phyloP scores from a whole-genome alignment of 768 basidiomycete species.

The Boletus fagicola region DNA sequence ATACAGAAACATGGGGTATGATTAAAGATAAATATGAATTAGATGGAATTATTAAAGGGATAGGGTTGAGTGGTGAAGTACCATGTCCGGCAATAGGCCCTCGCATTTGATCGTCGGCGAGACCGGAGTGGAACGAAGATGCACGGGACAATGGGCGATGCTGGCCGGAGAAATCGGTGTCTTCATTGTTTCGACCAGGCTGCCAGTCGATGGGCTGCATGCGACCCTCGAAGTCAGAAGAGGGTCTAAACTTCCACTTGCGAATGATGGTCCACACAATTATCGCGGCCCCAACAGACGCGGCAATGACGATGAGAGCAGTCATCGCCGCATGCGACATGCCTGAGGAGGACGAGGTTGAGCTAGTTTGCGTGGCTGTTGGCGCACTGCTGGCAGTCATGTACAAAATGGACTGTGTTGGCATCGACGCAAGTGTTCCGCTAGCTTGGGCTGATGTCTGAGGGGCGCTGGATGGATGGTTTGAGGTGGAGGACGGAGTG shows the following conservation, averaged over 20 bases:
- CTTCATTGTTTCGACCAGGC: slow-evolving; percentile 50
- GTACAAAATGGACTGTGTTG: slow-evolving; percentile 55
- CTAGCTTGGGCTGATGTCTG: slow-evolving; percentile 11
- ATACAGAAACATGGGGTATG: too few relatives aligned
- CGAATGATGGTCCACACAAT: slow-evolving; percentile 89
- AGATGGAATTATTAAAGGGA: too few relatives aligned
- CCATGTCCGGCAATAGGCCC: slow-evolving; percentile 35
- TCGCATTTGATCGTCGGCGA: slow-evolving; percentile 34
- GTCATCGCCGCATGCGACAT: slow-evolving; percentile 48
- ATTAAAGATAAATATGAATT: too few relatives aligned
- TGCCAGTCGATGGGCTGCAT: slow-evolving; percentile 90
- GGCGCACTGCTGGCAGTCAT: slow-evolving; percentile 19
- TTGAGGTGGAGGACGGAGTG: slow-evolving; percentile 16
- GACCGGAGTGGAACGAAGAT: slow-evolving; percentile 67
- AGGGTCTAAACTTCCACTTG: slow-evolving; percentile 87
- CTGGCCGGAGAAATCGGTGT: slow-evolving; percentile 43
- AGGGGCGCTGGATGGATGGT: slow-evolving; percentile 14
- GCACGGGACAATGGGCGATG: slow-evolving; percentile 54
- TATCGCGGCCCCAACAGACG: slow-evolving; percentile 62
- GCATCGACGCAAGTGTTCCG: slow-evolving; percentile 33
- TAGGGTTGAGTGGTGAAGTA: slow-evolving; percentile 32
- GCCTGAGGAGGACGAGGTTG: slow-evolving; percentile 34
- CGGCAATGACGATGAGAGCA: slow-evolving; percentile 66
- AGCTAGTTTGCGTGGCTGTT: slow-evolving; percentile 22
- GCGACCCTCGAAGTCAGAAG: slow-evolving; percentile 76